Evolutionary conservation across 345 rosid species (phyloP).

Genomic region (Lepidium africanum): DNA sequence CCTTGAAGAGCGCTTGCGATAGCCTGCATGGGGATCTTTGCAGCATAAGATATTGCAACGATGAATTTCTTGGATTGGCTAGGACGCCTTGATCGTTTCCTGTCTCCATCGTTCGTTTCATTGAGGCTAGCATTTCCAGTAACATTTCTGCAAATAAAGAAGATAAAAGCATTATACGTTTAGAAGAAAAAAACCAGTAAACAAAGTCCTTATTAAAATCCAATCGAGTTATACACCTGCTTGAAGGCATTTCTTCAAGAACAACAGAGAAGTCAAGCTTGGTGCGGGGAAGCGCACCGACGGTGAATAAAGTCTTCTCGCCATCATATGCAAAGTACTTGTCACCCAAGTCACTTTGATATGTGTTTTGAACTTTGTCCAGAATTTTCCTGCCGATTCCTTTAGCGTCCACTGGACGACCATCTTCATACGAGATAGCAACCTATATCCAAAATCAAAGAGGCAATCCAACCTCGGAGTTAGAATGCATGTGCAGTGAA

Average conservation of each 20-base stretch:
- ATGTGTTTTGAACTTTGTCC: conserved; percentile 65
- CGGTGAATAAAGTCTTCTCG: conserved; percentile 70
- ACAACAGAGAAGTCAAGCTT: conserved; percentile 70
- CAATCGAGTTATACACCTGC: conserved; percentile 33
- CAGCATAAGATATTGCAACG: neutral
- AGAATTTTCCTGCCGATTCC: conserved; percentile 67
- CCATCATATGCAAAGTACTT: conserved; percentile 93
- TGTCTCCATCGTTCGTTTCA: conserved; percentile 5
- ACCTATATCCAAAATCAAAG: conserved; percentile 37
- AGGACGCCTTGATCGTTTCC: neutral
- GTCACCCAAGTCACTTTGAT: conserved; percentile 41
- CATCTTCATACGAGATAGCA: conserved; percentile 67
- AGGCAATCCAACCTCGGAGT: neutral
- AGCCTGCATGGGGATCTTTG: conserved; percentile 16
- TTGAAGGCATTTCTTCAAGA: conserved; percentile 58
- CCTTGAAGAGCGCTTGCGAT: conserved; percentile 77
- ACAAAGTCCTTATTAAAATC: neutral
- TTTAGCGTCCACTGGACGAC: conserved; percentile 65
- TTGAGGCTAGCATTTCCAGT: no score
- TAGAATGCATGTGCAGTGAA: neutral
- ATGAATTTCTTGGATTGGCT: neutral
- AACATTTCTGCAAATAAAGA: no score
- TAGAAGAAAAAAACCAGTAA: neutral
- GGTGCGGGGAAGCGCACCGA: conserved; percentile 73
- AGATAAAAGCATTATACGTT: neutral